Evolutionary conservation across 306 rosid genomes (phyloP).

Genomic region (Purshia tridentata): DNA sequence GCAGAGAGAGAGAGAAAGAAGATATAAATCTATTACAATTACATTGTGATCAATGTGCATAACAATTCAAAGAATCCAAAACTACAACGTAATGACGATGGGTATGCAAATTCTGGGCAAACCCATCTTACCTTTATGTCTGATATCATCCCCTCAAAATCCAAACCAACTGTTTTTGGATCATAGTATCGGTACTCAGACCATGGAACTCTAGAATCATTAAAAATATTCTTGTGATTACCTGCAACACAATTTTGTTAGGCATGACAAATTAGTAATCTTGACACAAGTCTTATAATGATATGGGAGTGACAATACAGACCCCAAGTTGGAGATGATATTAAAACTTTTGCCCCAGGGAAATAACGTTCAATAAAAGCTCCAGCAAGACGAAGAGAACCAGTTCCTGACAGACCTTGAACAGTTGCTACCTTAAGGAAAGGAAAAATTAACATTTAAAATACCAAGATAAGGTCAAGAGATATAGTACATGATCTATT

Average conservation of each 20-base stretch:
- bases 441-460: slow-evolving; percentile 13
- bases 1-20: background rate
- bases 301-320: slow-evolving; percentile 26
- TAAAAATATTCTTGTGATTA: slow-evolving; percentile 96
- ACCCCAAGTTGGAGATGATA: slow-evolving; percentile 99
- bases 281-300: slow-evolving; percentile 24
- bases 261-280: slow-evolving; percentile 10
- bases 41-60: background rate
- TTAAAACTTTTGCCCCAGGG: slow-evolving; percentile 82
- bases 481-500: background rate
- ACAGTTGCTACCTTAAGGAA: slow-evolving; percentile 80
- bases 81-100: background rate
- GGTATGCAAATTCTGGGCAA: background rate
- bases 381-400: slow-evolving; percentile 86
- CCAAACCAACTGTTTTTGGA: slow-evolving; percentile 98
- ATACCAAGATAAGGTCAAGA: background rate
- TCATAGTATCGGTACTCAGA: slow-evolving; percentile 91
- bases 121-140: slow-evolving; percentile 69
- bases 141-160: slow-evolving; percentile 90
- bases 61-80: background rate
- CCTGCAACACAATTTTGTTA: slow-evolving; percentile 47
- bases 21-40: background rate
- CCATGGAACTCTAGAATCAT: slow-evolving; percentile 89
- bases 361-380: slow-evolving; percentile 89
- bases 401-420: slow-evolving; percentile 98